Conservation (phyloP, 2,329 filamentous ascomycete genomes). For the Sclerotinia spermophila region DNA sequence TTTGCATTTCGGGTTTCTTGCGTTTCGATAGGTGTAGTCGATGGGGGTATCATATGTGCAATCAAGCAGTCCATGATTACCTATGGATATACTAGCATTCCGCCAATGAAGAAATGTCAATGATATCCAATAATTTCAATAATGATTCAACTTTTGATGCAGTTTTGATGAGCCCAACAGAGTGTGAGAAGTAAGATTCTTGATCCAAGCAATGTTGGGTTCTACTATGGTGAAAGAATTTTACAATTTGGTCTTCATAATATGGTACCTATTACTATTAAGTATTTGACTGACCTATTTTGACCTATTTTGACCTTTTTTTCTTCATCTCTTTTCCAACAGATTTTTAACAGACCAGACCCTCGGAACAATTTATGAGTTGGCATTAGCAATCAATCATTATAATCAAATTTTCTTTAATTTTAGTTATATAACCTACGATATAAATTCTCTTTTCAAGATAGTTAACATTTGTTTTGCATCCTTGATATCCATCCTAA, state of each 20-base stretch:
- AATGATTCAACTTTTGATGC: not conserved
- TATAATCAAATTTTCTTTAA: not conserved
- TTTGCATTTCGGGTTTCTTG: slow-evolving; percentile 36
- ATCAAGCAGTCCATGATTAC: slow-evolving; percentile 28
- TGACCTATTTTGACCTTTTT: not conserved
- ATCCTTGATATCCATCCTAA: not conserved
- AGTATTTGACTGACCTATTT: not conserved
- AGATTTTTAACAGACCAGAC: not conserved
- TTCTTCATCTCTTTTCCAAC: not conserved
- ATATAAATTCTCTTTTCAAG: not conserved
- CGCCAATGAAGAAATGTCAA: slow-evolving; percentile 34
- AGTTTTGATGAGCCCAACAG: not conserved
- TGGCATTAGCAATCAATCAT: not conserved
- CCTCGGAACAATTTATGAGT: not conserved
- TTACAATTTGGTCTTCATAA: not conserved
- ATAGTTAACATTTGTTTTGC: not conserved
- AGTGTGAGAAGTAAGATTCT: not conserved
- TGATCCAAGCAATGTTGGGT: not conserved
- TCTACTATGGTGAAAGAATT: not conserved
- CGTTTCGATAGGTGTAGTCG: slow-evolving; percentile 33
- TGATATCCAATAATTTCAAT: slow-evolving; percentile 13
- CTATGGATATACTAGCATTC: slow-evolving; percentile 27
- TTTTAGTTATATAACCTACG: too few species aligned
- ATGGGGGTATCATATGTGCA: slow-evolving; percentile 31
- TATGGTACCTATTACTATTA: not conserved